A percentile compares a stretch with the other conserved stretches of the same genome.
These are phyloP conservation scores for Pythium chondricola DNA, from an alignment of 352 stramenopile species.

Conservation along the genomic window DNA sequence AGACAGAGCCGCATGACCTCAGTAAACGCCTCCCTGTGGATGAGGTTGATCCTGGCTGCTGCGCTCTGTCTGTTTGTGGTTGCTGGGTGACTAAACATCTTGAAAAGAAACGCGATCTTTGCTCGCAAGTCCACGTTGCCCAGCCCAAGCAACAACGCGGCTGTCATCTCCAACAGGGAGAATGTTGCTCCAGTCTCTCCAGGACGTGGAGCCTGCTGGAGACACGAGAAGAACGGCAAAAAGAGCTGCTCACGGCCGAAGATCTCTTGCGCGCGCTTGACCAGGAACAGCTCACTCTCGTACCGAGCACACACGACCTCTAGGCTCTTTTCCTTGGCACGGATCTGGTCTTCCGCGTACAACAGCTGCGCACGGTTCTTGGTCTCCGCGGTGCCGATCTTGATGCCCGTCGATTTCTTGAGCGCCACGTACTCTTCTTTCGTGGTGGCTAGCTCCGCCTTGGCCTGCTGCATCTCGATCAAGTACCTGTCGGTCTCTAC, in stretches of 20 bases:
- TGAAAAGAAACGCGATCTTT: conserved; percentile 75
- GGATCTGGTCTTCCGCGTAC: conserved; percentile 72
- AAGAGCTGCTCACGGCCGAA: conserved; percentile 63
- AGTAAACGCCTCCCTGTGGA: conserved; percentile 35
- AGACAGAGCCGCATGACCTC: conserved; percentile 54
- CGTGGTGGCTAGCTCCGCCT: conserved; percentile 32
- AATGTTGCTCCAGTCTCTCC: conserved; percentile 1
- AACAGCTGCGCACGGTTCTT: conserved; percentile 64
- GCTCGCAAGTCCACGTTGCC: conserved; percentile 34
- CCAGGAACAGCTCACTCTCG: conserved; percentile 73
- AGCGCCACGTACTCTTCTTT: conserved; percentile 69
- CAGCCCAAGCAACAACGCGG: conserved; percentile 49
- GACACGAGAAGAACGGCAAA: conserved; percentile 43
- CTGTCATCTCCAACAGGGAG: conserved; percentile 36
- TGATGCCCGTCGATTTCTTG: conserved; percentile 34
- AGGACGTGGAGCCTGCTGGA: conserved; percentile 17
- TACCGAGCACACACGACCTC: conserved; percentile 39
- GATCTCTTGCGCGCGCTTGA: conserved; percentile 48
- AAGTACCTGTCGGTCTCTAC: conserved; percentile 42
- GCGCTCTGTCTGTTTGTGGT: conserved; percentile 2
- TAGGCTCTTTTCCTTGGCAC: conserved; percentile 46
- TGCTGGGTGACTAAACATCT: conserved; percentile 42
- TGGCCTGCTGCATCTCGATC: conserved; percentile 37
- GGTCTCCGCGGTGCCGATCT: conserved; percentile 30
- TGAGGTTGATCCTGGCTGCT: conserved; percentile 25